Evolutionary conservation across 140 eudicot species (phyloP), one percentile per base, ranked within the genome.

Genomic region (Ambrosia hybrid): DNA sequence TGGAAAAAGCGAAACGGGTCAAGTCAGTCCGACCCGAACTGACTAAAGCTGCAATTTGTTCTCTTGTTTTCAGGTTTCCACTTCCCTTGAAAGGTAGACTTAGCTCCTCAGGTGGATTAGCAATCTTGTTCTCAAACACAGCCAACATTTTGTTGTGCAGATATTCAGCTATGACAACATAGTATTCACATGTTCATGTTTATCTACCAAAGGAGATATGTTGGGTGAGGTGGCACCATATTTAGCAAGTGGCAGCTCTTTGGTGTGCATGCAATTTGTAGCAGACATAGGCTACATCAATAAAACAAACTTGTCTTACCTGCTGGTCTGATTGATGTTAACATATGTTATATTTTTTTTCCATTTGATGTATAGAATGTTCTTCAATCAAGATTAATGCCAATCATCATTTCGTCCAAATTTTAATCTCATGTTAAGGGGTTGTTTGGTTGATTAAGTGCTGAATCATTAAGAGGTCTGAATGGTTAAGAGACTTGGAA

Each of bases 41-140:
- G 53, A 85, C 66, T 39, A 63, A 52, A 71, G 62, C 70, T 34
- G 75, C 83, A 60, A 82, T 39, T 36, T 86, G 79, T 39, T 81
- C 73, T 38, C 67, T 68, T 30, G 80, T 43, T 65, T 73, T 70
- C 70, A 21, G 16, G 65, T 48, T 36, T 16, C 67, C 79, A 46
- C 37, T 57, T 43, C 76, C 83, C 37, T 8, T 62, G 46, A 57
- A 51, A 41, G 88, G 82, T 71, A 81, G 71, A 17, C 74, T 74
- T 30, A 85, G 85, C 65, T 81, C 95, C 55, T 74, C 36, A 5
- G 88, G 89, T 15, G 83, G 86, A 52, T 82, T 79, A 12, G 66
- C 79, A 13, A 79, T 70, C 2, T 80, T 56, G 57, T 82, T 67
- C 53, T 80, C 80, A 66, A 81, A 85, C 74, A 79, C 83, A 13